Evolutionary conservation across 345 rosid species (phyloP), one percentile per base, ranked within the genome.

Genomic region (Cardiospermum halicacabum): DNA sequence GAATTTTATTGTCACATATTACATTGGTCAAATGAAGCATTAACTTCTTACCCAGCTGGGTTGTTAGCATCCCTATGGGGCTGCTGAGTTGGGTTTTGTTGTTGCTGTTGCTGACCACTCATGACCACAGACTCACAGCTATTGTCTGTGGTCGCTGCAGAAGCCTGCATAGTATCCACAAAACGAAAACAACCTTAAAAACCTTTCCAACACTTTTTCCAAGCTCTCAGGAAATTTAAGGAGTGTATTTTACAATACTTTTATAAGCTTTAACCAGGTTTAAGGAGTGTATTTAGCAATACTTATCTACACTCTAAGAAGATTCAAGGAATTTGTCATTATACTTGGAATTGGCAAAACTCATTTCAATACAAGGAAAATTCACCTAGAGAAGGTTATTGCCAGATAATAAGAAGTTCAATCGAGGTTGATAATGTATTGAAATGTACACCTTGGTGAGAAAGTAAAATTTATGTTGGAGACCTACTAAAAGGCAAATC

Each of bases 91-190:
- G 94, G 95, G 96, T 90, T 88, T 81, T 86, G 97, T 79, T 92
- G 96, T 71, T 89, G 91, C 76, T 87, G 96, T 68, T 88, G 93
- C 88, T 93, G 96, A 86, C 91, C 98, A 40, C 87, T 90, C 75
- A 89, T 81, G 92, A 90, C 96, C 96, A 88, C 97, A 87, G 97
- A 91, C 83, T 91, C 97, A 75, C 98, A 90, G 89, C 97, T 93
- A 80, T 90, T 90, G 89, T 93, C 98, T 77, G 98, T 90, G 94
- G 97, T 85, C 89, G 89, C 77, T 70, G 85, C 91, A 56, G 98
- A 81, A 68, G 84, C 88, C 98, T 93, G 73, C 56, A 65, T 1
- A 58, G 18, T 64, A 63, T 34, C 51, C 27, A 62, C 26, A 30
- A 51, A 50, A 51, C 15, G 18, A 31, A 40, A 28, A 9, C 49